A percentile compares a stretch with the other conserved stretches of the same genome.
Conservation (phyloP, 345 rosid genomes). For the Citrus cavaleriei region DNA sequence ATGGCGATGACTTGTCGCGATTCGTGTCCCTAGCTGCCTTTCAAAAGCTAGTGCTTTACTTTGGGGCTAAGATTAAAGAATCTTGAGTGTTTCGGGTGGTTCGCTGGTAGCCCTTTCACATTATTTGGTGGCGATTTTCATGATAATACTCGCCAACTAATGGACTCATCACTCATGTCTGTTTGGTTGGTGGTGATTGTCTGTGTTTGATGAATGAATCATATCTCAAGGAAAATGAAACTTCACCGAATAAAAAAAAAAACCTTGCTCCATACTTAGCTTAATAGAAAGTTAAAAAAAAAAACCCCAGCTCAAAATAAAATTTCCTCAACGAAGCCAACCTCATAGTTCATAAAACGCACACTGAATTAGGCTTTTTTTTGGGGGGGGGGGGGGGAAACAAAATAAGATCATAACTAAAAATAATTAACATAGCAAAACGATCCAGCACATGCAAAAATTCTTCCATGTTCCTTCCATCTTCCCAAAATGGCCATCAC, state of each 20-base stretch:
- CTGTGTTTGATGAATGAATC: neutral
- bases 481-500: neutral
- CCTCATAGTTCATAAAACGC: too few relatives aligned
- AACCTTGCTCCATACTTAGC: too few relatives aligned
- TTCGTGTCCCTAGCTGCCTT: neutral
- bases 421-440: neutral
- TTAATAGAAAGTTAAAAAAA: too few relatives aligned
- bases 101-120: neutral
- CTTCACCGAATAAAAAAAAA: neutral
- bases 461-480: neutral
- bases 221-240: neutral
- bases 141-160: neutral
- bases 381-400: too few relatives aligned
- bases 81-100: neutral
- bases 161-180: neutral
- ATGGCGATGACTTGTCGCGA: neutral
- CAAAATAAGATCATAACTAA: too few relatives aligned
- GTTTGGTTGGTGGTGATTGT: neutral
- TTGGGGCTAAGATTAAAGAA: neutral
- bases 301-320: too few relatives aligned
- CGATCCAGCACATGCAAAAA: neutral
- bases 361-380: too few relatives aligned
- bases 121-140: neutral
- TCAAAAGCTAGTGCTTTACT: neutral
- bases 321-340: too few relatives aligned